A percentile compares a stretch with the other conserved stretches of the same genome.
These are phyloP conservation scores for Dryas integrifolia DNA, from an alignment of 331 rosid genomes.

Conservation along the genomic window DNA sequence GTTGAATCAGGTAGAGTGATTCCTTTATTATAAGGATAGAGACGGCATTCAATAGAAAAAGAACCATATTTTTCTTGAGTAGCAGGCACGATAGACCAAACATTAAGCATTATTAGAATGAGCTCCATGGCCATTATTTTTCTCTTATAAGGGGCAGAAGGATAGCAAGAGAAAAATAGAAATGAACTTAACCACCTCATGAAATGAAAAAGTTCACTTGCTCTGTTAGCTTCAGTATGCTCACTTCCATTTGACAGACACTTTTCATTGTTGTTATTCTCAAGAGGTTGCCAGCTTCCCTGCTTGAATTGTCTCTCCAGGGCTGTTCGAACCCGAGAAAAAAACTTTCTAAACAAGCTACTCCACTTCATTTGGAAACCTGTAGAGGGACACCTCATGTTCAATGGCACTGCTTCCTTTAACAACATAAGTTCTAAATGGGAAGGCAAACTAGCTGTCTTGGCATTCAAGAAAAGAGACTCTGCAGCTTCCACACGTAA, in stretches of 20 bases:
- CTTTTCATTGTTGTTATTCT: slow-evolving; percentile 27
- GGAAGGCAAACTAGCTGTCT: slow-evolving; percentile 88
- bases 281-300: slow-evolving; percentile 69
- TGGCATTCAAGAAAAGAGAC: slow-evolving; percentile 84
- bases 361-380: slow-evolving; percentile 99
- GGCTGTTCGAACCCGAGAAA: slow-evolving; percentile 88
- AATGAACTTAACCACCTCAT: slow-evolving; percentile 97
- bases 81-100: slow-evolving; percentile 72
- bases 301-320: slow-evolving; percentile 91
- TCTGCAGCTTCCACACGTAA: slow-evolving; percentile 99
- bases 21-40: slow-evolving; percentile 75
- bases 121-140: slow-evolving; percentile 96
- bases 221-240: slow-evolving; percentile 50
- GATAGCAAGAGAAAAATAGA: slow-evolving; percentile 92
- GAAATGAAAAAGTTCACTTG: slow-evolving; percentile 72
- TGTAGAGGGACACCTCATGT: slow-evolving; percentile 94
- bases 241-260: slow-evolving; percentile 37
- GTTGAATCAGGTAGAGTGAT: slow-evolving; percentile 71
- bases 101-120: slow-evolving; percentile 69
- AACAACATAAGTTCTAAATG: slow-evolving; percentile 78
- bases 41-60: slow-evolving; percentile 38
- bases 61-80: slow-evolving; percentile 35
- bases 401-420: slow-evolving; percentile 87
- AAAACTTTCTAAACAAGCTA: slow-evolving; percentile 88
- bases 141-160: slow-evolving; percentile 97